phyloP scores from a whole-genome alignment of 495 filamentous ascomycete genomes.

The Podospora pseudoanserina region DNA sequence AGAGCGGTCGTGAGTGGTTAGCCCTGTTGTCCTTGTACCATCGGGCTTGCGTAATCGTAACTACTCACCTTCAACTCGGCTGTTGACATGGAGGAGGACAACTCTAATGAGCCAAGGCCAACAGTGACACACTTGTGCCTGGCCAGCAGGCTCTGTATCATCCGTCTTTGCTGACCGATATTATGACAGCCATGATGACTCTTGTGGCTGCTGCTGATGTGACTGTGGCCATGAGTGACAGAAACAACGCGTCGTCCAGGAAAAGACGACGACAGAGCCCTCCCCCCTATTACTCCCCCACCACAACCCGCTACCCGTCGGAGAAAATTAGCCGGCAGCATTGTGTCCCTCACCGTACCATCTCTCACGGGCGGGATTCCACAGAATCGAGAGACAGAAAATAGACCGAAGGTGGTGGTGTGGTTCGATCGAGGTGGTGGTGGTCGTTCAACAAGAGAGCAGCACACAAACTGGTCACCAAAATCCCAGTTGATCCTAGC shows the following conservation, averaged over 20 bases:
- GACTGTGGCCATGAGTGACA: not conserved
- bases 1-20: not conserved
- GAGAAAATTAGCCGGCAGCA: constrained; percentile 1
- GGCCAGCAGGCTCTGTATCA: not conserved
- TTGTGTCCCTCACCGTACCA: not conserved
- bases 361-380: not conserved
- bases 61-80: constrained; percentile 13
- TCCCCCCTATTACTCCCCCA: not conserved
- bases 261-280: not conserved
- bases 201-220: not conserved
- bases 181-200: not conserved
- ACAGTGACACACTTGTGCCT: not conserved
- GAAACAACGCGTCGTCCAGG: not conserved
- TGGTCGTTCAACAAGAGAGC: not conserved
- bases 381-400: not conserved
- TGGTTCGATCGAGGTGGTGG: not conserved
- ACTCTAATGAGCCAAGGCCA: not conserved
- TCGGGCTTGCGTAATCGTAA: not conserved
- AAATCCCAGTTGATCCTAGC: not conserved
- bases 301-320: not conserved
- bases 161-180: not conserved
- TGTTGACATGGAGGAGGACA: not conserved
- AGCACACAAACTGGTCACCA: not conserved
- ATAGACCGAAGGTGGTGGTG: not conserved
- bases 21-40: not conserved